phyloP scores from a whole-genome alignment of 2,329 filamentous ascomycete genomes.

The Plectosphaerella sp. region DNA sequence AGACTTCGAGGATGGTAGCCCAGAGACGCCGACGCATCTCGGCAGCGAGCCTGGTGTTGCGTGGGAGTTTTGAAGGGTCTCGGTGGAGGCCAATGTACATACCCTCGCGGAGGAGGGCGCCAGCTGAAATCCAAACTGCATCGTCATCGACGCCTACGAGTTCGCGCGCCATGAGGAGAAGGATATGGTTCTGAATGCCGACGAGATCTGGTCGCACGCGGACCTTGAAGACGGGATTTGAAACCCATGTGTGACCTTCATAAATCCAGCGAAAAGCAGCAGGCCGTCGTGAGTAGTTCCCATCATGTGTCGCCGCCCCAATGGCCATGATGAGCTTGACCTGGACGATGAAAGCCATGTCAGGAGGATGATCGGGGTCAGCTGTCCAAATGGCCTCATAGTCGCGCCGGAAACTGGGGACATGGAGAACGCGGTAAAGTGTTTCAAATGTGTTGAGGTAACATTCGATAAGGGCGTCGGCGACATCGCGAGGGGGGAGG shows the following conservation, averaged over 20 bases:
- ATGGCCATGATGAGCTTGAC: slow-evolving; percentile 56
- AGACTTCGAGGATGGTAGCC: slow-evolving; percentile 47
- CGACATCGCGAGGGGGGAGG: slow-evolving; percentile 40
- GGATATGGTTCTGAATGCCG: slow-evolving; percentile 37
- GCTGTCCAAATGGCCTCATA: slow-evolving; percentile 47
- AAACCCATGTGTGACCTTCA: slow-evolving; percentile 51
- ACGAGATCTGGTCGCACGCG: slow-evolving; percentile 24
- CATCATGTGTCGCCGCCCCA: slow-evolving; percentile 46
- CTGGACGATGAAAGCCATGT: slow-evolving; percentile 46
- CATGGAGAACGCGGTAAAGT: slow-evolving; percentile 44
- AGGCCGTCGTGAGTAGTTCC: slow-evolving; percentile 41
- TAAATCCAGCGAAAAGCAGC: slow-evolving; percentile 53
- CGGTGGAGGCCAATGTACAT: slow-evolving; percentile 47
- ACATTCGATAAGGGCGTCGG: slow-evolving; percentile 41
- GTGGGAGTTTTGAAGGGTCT: slow-evolving; percentile 36
- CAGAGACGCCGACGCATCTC: slow-evolving; percentile 49
- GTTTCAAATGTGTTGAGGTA: slow-evolving; percentile 45
- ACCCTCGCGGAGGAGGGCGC: slow-evolving; percentile 37
- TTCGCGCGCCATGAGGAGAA: slow-evolving; percentile 39
- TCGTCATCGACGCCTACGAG: slow-evolving; percentile 32
- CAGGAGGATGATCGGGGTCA: slow-evolving; percentile 13
- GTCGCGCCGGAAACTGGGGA: slow-evolving; percentile 41
- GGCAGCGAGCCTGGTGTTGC: slow-evolving; percentile 23
- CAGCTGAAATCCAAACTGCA: slow-evolving; percentile 42
- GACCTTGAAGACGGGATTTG: slow-evolving; percentile 48